A percentile compares a stretch with the other conserved stretches of the same genome.
phyloP scores from a whole-genome alignment of 2,329 filamentous ascomycete genomes.

The Chaetothyriales sp. region DNA sequence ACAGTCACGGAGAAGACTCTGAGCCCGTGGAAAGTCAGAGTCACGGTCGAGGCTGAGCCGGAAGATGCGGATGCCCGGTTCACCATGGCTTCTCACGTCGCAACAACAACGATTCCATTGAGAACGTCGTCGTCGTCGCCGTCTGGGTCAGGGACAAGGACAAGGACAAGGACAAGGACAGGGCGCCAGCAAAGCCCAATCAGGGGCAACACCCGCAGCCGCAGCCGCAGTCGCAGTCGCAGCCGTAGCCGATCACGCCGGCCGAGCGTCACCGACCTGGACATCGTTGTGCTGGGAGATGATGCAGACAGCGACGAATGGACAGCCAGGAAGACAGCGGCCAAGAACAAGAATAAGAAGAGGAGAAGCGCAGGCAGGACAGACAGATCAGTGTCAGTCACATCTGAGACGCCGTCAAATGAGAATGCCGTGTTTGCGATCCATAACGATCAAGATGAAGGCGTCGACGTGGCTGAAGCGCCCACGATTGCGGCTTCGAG shows the following conservation, averaged over 20 bases:
- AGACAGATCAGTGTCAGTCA: conserved; percentile 1
- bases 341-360: conserved; percentile 10
- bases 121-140: conserved; percentile 17
- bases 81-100: conserved; percentile 19
- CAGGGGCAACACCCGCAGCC: conserved; percentile 1
- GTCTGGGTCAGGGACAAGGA: neutral
- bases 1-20: conserved; percentile 20
- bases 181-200: conserved; percentile 12
- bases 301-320: conserved; percentile 16
- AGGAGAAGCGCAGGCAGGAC: neutral
- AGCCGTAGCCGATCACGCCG: conserved; percentile 9
- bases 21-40: conserved; percentile 34
- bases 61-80: conserved; percentile 24
- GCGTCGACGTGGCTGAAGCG: conserved; percentile 4
- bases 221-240: neutral
- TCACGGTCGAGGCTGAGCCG: conserved; percentile 33
- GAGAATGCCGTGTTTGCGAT: conserved; percentile 3
- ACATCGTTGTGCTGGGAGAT: conserved; percentile 14
- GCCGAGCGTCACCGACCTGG: conserved; percentile 16
- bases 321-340: conserved; percentile 10
- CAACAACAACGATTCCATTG: conserved; percentile 28
- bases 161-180: conserved; percentile 1
- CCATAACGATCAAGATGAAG: conserved; percentile 7
- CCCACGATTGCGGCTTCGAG: neutral
- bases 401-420: neutral